These are phyloP conservation scores for Posidonia australis DNA, from an alignment of 106 monocot genomes.

Conservation along the genomic window DNA sequence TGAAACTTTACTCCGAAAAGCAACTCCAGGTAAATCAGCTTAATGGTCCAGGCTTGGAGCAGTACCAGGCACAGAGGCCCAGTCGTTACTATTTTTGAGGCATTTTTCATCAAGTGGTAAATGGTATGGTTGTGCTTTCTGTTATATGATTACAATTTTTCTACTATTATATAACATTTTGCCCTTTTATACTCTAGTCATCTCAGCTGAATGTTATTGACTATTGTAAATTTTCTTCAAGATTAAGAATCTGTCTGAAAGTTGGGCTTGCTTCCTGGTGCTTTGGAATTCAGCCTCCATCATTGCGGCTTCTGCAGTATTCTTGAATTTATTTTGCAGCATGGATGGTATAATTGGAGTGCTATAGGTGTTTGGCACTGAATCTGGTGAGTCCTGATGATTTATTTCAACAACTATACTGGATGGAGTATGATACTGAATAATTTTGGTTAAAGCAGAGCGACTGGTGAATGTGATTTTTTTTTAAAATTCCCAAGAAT, in stretches of 20 bases:
- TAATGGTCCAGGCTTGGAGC: constrained; percentile 23
- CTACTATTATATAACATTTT: background rate
- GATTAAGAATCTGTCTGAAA: background rate
- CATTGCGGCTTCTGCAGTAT: background rate
- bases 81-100: constrained; percentile 59
- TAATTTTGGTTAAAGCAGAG: background rate
- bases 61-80: constrained; percentile 53
- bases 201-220: no score
- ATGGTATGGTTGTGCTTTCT: background rate
- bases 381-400: constrained; percentile 1
- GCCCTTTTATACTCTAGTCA: background rate
- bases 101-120: background rate
- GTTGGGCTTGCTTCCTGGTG: constrained; percentile 9
- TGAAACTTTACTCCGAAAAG: constrained; percentile 28
- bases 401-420: background rate
- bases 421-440: background rate
- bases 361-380: constrained; percentile 5
- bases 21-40: constrained; percentile 24
- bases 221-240: background rate
- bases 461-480: background rate
- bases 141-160: background rate
- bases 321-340: constrained; percentile 1
- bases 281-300: constrained; percentile 6
- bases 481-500: no score
- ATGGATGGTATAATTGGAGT: constrained; percentile 1